phyloP scores from a whole-genome alignment of 2,329 filamentous ascomycete genomes.

The Penicillium psychrosexuale region DNA sequence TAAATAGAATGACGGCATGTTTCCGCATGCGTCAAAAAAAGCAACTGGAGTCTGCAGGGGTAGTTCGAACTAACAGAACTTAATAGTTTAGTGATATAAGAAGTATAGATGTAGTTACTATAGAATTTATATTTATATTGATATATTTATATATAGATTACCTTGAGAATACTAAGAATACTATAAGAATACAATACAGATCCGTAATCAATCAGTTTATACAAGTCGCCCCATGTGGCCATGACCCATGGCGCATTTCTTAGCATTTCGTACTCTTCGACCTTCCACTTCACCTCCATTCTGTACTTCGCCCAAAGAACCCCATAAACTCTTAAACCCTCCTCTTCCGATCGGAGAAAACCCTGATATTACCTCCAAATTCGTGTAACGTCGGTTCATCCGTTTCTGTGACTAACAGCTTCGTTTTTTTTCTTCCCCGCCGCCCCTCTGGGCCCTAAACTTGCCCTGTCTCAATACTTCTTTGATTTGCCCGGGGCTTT shows the following conservation, averaged over 20 bases:
- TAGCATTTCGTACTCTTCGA: too few species aligned
- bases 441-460: conserved; percentile 24
- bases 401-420: conserved; percentile 39
- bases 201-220: conserved; percentile 2
- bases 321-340: too few species aligned
- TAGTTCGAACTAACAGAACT: conserved; percentile 19
- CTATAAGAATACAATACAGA: not conserved
- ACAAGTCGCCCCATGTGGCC: conserved; percentile 12
- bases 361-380: not conserved
- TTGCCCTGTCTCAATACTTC: conserved; percentile 11
- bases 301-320: too few species aligned
- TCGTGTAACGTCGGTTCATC: conserved; percentile 18
- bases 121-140: not conserved
- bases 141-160: not conserved
- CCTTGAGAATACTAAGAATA: too few species aligned
- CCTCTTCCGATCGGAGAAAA: not conserved
- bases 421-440: conserved; percentile 20
- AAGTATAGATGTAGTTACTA: not conserved
- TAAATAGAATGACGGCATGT: conserved; percentile 10
- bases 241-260: conserved; percentile 5
- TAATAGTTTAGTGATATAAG: conserved; percentile 7
- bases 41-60: conserved; percentile 20
- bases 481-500: conserved; percentile 17
- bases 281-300: too few species aligned
- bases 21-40: conserved; percentile 17